phyloP scores from a whole-genome alignment of 176 grass and related monocot genomes.

The Rhipidocladum racemiflorum region DNA sequence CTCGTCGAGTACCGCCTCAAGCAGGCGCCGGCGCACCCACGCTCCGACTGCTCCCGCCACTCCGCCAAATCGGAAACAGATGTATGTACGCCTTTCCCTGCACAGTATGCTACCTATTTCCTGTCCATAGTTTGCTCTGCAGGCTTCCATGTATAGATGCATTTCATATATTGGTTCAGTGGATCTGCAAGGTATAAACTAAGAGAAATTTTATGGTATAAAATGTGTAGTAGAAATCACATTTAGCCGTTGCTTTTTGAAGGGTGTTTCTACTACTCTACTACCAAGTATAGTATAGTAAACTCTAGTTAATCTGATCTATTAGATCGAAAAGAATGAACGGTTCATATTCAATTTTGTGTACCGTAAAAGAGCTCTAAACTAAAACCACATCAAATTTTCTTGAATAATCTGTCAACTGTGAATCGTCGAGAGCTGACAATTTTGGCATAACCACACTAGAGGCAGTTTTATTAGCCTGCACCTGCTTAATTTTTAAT shows the following conservation, averaged over 20 bases:
- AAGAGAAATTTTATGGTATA: no score
- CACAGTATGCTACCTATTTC: neutral
- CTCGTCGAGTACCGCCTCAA: constrained; percentile 78
- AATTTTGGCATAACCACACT: neutral
- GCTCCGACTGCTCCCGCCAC: constrained; percentile 34
- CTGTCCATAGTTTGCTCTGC: neutral
- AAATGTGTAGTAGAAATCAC: no score
- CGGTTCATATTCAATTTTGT: no score
- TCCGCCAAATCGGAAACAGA: constrained; percentile 7
- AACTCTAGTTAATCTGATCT: no score
- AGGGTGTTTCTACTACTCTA: no score
- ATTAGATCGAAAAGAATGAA: no score
- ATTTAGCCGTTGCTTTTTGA: no score
- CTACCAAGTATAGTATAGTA: no score
- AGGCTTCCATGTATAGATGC: neutral
- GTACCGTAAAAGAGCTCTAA: no score
- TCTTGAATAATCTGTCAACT: neutral
- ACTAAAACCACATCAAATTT: neutral
- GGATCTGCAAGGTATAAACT: neutral
- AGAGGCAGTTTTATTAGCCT: neutral
- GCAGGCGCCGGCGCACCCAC: constrained; percentile 31
- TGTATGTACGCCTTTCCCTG: neutral
- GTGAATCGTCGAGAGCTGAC: neutral
- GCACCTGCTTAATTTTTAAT: neutral
- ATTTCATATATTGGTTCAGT: neutral